Evolutionary conservation across 2,329 filamentous ascomycete species (phyloP), one percentile per base, ranked within the genome.

Genomic region (Alternaria sp.): DNA sequence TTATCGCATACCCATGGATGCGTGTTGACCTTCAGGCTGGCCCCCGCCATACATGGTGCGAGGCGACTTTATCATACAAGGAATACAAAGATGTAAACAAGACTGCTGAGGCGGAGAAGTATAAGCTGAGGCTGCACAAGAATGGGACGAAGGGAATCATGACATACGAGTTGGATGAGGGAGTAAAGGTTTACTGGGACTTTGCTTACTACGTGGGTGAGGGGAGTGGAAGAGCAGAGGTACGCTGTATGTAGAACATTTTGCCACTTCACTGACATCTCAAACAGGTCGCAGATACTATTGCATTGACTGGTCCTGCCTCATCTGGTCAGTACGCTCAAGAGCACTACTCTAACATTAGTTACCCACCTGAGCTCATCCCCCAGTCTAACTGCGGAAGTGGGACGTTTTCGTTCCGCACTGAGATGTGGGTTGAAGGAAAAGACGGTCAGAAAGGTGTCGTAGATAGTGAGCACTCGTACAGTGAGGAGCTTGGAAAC

Each of bases 121-220:
- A 70, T 32, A 57, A 40, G 27, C 43, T 70, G 14, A 55, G 63
- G 30, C 36, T 70, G 55, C 66, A 69, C 36, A 70, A 70, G 63
- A 69, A 69, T 57, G 68, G 62, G 5, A 67, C 68, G 2, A 61
- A 36, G 43, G 54, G 63, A 1, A 34, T 64, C n/a, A 45, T 56
- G 25, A 65, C 51, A 9, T 67, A 69, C 40, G 43, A 67, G 12
- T 38, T 70, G 2, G 66, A 69, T 6, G 62, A 62, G 40, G 62
- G 60, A 8, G 66, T 69, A 9, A 43, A 43, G 11, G 62, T 58
- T 1, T 59, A 49, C 16, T 69, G 65, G 62, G 59, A 66, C 54
- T 62, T 66, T 45, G 59, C 62, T 3, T 69, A 69, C 40, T 60
- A 54, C 22, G 44, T 53, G 30, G 64, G 51, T 12, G 46, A 63